Conservation (phyloP, 1,284 basidiomycete genomes). For the Rhodotorula sp. region DNA sequence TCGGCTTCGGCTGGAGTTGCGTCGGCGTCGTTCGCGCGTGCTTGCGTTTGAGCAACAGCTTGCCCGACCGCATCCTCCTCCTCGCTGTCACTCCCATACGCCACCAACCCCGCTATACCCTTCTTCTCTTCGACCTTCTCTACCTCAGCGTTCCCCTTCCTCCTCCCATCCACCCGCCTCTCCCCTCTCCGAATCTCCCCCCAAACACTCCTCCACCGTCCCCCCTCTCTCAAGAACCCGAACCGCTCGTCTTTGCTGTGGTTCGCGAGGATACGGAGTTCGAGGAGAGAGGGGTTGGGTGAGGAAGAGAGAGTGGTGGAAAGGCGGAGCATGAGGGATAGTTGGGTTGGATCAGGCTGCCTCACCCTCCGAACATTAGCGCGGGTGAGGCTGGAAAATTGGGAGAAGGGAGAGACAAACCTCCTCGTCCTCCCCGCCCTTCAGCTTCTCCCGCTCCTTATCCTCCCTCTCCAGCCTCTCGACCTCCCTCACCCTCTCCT, state of each 20-base stretch:
- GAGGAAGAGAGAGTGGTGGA: constrained; percentile 25
- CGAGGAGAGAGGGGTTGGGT: constrained; percentile 33
- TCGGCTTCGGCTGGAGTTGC: background rate
- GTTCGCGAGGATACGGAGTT: constrained; percentile 39
- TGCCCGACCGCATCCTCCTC: constrained; percentile 1
- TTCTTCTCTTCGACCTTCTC: background rate
- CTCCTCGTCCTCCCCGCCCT: background rate
- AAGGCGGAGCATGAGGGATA: constrained; percentile 30
- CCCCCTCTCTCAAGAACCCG: constrained; percentile 10
- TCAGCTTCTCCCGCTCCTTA: background rate
- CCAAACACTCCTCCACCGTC: constrained; percentile 25
- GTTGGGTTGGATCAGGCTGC: constrained; percentile 25
- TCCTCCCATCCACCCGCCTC: background rate
- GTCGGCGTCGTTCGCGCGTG: background rate
- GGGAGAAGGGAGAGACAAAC: background rate
- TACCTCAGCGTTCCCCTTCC: background rate
- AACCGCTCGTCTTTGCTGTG: constrained; percentile 32
- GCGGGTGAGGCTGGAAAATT: too few species aligned
- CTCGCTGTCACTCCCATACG: constrained; percentile 29
- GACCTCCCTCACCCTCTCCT: constrained; percentile 16
- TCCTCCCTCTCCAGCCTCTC: constrained; percentile 2
- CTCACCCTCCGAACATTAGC: too few species aligned
- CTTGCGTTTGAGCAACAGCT: background rate
- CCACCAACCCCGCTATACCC: constrained; percentile 12
- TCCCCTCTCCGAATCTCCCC: constrained; percentile 21